Evolutionary conservation across 2,329 filamentous ascomycete species (phyloP), one percentile per base, ranked within the genome.

Genomic region (Colletotrichum agaves): DNA sequence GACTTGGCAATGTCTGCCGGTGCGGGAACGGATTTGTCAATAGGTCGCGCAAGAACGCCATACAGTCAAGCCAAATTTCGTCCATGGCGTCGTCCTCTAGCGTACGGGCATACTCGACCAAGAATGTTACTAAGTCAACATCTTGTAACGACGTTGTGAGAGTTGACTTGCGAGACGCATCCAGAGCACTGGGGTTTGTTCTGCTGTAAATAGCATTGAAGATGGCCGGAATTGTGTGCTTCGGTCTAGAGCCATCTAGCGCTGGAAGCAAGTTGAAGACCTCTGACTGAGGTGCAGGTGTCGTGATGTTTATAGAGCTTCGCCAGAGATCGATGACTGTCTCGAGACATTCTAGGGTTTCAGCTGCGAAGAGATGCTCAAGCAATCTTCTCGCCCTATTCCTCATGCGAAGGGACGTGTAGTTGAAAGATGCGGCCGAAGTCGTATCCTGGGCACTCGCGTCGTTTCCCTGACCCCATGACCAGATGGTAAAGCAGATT

Each of bases 41-140:
- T 31, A 99, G 87, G 76, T 99, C 97, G 70, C 90, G 91, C 68
- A 98, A 79, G 78, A 99, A 99, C 0, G 91, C 88, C 74, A 94
- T 93, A 77, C 95, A 99, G 76, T 99, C 95, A 44, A 90, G 86
- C 96, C 96, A 99, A 55, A 99, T 97, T 79, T 99, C 96, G 74
- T 99, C 96, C 87, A 98, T 95, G 15, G 96, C 92, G 81, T 99
- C 96, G 74, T 99, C 96, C 75, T 99, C 96, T 12, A 98, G 84
- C 0, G 94, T 96, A 33, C 88, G 88, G 0, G 94, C 91, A 78
- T 99, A 99, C 70, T 96, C 92, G 7, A 97, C 92, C 49, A 98
- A 80, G 77, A 99, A 99, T 8, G 91, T 88, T 8, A 95, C 93
- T 11, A 99, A 83, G 74, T 98, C 94, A 0, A 88, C 87, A 74